These are phyloP conservation scores for Cryptococcus depauperatus DNA, from an alignment of 1,284 basidiomycete species.

Conservation along the genomic window DNA sequence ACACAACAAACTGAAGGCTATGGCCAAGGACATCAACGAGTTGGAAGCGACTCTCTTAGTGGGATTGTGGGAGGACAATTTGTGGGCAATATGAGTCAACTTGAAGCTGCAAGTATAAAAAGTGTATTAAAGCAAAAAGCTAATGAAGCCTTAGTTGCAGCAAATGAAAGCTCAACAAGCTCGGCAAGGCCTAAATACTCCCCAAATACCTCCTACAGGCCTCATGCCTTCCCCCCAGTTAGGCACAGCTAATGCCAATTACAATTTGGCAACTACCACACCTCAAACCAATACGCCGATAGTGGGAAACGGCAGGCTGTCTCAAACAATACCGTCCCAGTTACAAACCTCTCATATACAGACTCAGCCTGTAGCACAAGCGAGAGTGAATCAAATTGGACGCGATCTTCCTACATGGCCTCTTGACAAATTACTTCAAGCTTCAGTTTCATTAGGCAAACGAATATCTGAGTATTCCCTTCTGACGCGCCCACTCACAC, in stretches of 20 bases:
- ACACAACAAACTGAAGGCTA: conserved; percentile 2
- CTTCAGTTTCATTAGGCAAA: conserved; percentile 4
- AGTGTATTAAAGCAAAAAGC: not conserved
- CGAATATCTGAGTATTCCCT: conserved; percentile 1
- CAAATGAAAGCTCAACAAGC: conserved; percentile 14
- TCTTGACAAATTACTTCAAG: conserved; percentile 5
- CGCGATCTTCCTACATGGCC: too few relatives aligned
- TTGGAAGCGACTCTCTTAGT: not conserved
- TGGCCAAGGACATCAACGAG: conserved; percentile 7
- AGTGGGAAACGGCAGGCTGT: too few relatives aligned
- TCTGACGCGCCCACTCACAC: not conserved
- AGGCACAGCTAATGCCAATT: not conserved
- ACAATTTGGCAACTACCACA: too few relatives aligned
- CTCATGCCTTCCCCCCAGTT: conserved; percentile 13
- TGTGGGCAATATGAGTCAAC: conserved; percentile 9
- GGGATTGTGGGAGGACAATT: conserved; percentile 1
- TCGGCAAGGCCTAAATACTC: conserved; percentile 11
- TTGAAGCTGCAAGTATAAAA: conserved; percentile 12
- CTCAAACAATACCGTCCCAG: too few relatives aligned
- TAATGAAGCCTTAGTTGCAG: conserved; percentile 5
- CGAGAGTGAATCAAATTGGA: too few relatives aligned
- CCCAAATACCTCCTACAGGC: conserved; percentile 10
- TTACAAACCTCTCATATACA: too few relatives aligned
- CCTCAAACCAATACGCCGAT: not conserved
- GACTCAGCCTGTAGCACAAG: too few relatives aligned